Conservation (phyloP, 441 rosid species). For the Geranium incanum region DNA sequence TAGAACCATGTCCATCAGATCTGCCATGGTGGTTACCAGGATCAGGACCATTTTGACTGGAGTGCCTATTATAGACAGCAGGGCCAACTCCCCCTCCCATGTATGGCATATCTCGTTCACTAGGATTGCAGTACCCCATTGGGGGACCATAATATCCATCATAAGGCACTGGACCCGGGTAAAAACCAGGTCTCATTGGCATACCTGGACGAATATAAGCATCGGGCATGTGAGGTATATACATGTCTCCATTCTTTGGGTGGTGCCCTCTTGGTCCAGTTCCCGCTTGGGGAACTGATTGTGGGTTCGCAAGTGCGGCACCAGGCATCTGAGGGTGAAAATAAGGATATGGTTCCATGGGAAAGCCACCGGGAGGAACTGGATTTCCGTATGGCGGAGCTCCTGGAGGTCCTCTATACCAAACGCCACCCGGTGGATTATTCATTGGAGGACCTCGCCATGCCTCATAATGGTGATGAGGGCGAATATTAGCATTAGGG, state of each 20-base stretch:
- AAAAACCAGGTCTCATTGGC: slow-evolving; percentile 89
- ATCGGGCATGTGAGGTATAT: slow-evolving; percentile 73
- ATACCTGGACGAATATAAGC: slow-evolving; percentile 67
- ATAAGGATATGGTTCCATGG: slow-evolving; percentile 77
- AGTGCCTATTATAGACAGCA: slow-evolving; percentile 43
- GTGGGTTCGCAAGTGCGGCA: slow-evolving; percentile 44
- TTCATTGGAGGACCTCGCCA: slow-evolving; percentile 81
- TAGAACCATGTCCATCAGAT: slow-evolving; percentile 54
- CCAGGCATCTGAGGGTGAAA: slow-evolving; percentile 66
- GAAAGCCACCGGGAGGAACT: slow-evolving; percentile 69
- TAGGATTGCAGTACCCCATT: slow-evolving; percentile 59
- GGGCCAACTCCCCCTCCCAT: slow-evolving; percentile 71
- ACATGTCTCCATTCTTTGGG: slow-evolving; percentile 63
- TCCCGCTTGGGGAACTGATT: slow-evolving; percentile 50
- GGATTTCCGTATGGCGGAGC: slow-evolving; percentile 72
- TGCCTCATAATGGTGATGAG: slow-evolving; percentile 62
- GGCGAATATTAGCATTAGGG: slow-evolving; percentile 49
- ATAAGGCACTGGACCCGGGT: slow-evolving; percentile 63
- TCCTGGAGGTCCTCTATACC: slow-evolving; percentile 79
- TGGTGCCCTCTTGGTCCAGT: slow-evolving; percentile 72
- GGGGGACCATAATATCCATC: slow-evolving; percentile 86
- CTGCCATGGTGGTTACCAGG: slow-evolving; percentile 40
- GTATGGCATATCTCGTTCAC: slow-evolving; percentile 64
- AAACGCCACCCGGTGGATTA: slow-evolving; percentile 76
- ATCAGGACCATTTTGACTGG: slow-evolving; percentile 55